Percentiles rank a stretch among this genome's conserved stretches.
phyloP scores from a whole-genome alignment of 1,284 basidiomycete genomes.

The Blastosporella zonata region DNA sequence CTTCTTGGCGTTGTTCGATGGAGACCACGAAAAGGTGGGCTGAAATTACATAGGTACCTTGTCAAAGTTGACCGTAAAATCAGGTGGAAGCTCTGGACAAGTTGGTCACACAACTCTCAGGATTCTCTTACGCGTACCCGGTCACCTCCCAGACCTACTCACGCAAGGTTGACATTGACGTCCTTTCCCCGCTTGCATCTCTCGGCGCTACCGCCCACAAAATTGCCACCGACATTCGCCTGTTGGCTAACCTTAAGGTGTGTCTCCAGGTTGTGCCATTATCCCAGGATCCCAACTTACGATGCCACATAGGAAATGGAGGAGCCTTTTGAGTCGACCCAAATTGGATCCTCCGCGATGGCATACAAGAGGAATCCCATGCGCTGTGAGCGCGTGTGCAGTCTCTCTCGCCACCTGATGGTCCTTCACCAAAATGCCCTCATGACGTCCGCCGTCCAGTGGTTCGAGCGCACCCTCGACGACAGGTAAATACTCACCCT shows the following conservation, averaged over 20 bases:
- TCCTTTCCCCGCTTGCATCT: slow-evolving; percentile 85
- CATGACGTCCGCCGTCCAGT: slow-evolving; percentile 90
- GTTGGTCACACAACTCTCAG: slow-evolving; percentile 86
- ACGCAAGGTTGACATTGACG: slow-evolving; percentile 95
- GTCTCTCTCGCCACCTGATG: slow-evolving; percentile 91
- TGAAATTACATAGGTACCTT: background rate
- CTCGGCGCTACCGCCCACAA: slow-evolving; percentile 97
- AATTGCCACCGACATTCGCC: slow-evolving; percentile 92
- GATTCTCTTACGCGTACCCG: slow-evolving; percentile 94
- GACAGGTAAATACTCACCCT: slow-evolving; percentile 60
- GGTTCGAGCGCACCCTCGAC: slow-evolving; percentile 96
- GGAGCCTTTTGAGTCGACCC: slow-evolving; percentile 98
- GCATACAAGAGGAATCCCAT: slow-evolving; percentile 99
- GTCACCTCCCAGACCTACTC: slow-evolving; percentile 99
- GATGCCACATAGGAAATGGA: slow-evolving; percentile 75
- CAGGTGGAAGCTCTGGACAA: slow-evolving; percentile 89
- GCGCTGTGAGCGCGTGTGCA: slow-evolving; percentile 97
- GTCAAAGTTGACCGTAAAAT: background rate
- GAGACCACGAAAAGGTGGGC: slow-evolving; percentile 84
- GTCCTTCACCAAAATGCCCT: slow-evolving; percentile 90
- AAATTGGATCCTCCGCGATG: slow-evolving; percentile 99
- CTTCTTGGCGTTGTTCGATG: slow-evolving; percentile 93
- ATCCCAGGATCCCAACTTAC: background rate
- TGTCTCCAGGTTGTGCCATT: background rate
- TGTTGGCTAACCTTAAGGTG: slow-evolving; percentile 91